Base-by-base conservation (phyloP, 345 rosid species). In the Eucalyptus regnans region DNA sequence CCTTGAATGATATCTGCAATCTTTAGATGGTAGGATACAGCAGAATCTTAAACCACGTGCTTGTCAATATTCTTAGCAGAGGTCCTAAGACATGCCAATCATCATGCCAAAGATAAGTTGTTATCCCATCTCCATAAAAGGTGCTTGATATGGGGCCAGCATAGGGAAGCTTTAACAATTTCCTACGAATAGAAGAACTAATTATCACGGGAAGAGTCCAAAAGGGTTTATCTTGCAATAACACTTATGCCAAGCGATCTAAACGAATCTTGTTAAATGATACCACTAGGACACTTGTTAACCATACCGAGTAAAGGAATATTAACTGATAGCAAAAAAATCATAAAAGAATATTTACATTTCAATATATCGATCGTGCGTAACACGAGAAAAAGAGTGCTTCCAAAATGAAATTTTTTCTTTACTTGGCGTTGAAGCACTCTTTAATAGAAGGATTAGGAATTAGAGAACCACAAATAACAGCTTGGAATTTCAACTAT, bases 351-450 rank as follows among this genome's bases (percentile, higher is more conserved):
- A 12, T 16, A 64, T 64, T 64, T 64, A 64, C 41, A n/a, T n/a
- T n/a, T n/a, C 9, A n/a, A 64, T 7, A 2, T 5, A 64, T 3
- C 20, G 0, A n/a, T 64, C 37, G 0, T 7, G 41, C 0, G 68
- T 6, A 62, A 5, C 68, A 62, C 2, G 20, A 64, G 16, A 64
- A 1, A 64, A 64, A 64, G 5, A n/a, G 41, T 14, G 20, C 20
- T 64, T 64, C 41, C 41, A 7, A 64, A 60, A 60, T 60, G 1
- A 60, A 27, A 1, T 0, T 2, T 37, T 6, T 12, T 60, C 66
- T 60, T 60, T 27, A 60, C 68, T 60, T 27, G 25, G 60, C 1
- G 60, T 52, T 3, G 58, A 52, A 56, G 5, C 60, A 56, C 0
- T 56, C 60, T 56, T 56, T 3, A 1, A 15, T 64, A 4, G 76